These are phyloP conservation scores for Arthrobotrys sinensis DNA, from an alignment of 2,329 filamentous ascomycete species.

Conservation along the genomic window DNA sequence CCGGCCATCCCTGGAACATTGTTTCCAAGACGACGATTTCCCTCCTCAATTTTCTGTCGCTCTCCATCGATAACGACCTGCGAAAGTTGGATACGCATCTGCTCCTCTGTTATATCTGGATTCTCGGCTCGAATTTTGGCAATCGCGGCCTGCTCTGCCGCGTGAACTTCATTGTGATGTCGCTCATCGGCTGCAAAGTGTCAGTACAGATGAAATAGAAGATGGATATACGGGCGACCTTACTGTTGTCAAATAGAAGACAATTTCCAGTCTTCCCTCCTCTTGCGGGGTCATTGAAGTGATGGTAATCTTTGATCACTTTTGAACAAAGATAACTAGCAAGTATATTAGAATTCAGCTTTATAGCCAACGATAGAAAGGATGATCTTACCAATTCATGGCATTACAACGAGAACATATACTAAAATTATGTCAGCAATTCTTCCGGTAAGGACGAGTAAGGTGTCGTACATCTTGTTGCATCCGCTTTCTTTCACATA, in stretches of 20 bases:
- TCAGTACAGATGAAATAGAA: not conserved
- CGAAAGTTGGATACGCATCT: slow-evolving; percentile 75
- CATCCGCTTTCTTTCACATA: slow-evolving; percentile 86
- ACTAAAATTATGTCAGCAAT: slow-evolving; percentile 28
- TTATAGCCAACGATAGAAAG: not conserved
- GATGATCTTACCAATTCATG: slow-evolving; percentile 72
- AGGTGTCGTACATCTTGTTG: slow-evolving; percentile 78
- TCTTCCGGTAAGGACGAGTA: too few relatives aligned
- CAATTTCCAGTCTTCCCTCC: slow-evolving; percentile 74
- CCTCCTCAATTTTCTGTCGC: slow-evolving; percentile 56
- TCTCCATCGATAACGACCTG: slow-evolving; percentile 69
- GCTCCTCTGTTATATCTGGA: slow-evolving; percentile 74
- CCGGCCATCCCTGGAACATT: not conserved
- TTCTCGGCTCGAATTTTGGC: slow-evolving; percentile 74
- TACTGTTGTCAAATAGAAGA: slow-evolving; percentile 76
- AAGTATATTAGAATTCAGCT: not conserved
- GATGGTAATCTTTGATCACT: slow-evolving; percentile 75
- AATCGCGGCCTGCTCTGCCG: slow-evolving; percentile 75
- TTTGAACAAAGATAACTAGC: slow-evolving; percentile 80
- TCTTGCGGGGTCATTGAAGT: slow-evolving; percentile 75
- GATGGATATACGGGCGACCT: not conserved
- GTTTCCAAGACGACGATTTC: slow-evolving; percentile 23
- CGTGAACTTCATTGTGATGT: slow-evolving; percentile 76
- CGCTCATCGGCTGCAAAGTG: slow-evolving; percentile 70
- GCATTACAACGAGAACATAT: slow-evolving; percentile 75